Percentiles rank a stretch among this genome's conserved stretches.
phyloP scores from a whole-genome alignment of 176 grass and related monocot genomes.

The Aegilops tauschii region DNA sequence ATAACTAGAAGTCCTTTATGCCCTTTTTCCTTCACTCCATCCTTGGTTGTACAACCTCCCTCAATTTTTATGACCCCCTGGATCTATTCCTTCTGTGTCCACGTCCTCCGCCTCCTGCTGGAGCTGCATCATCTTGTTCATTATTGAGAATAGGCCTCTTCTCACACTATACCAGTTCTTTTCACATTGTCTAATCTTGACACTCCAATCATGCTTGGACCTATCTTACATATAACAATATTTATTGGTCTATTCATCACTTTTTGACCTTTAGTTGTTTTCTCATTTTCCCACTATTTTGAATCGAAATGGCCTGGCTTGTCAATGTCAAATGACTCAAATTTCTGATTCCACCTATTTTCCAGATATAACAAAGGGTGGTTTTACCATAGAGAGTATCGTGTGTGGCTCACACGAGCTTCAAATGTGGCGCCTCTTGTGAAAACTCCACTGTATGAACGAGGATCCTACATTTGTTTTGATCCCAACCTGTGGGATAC shows the following conservation, averaged over 20 bases:
- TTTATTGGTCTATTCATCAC: background rate
- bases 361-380: slow-evolving; percentile 79
- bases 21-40: background rate
- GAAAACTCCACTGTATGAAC: slow-evolving; percentile 67
- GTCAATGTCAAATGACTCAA: background rate
- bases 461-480: slow-evolving; percentile 77
- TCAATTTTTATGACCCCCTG: no score
- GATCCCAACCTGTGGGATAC: slow-evolving; percentile 76
- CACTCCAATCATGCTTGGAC: background rate
- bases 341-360: slow-evolving; percentile 12
- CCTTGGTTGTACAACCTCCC: no score
- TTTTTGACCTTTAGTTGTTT: background rate
- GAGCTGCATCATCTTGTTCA: background rate
- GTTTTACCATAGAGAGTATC: slow-evolving; percentile 86
- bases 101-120: no score
- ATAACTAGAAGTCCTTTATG: background rate
- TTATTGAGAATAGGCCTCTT: slow-evolving; percentile 1
- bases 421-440: slow-evolving; percentile 57
- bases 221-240: background rate
- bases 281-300: background rate
- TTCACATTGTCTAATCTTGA: background rate
- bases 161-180: background rate
- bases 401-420: slow-evolving; percentile 72
- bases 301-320: background rate
- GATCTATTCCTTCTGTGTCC: no score